Percentiles rank a stretch among this genome's conserved stretches.
Conservation (phyloP, 2,329 filamentous ascomycete genomes). For the Ciborinia camelliae region DNA sequence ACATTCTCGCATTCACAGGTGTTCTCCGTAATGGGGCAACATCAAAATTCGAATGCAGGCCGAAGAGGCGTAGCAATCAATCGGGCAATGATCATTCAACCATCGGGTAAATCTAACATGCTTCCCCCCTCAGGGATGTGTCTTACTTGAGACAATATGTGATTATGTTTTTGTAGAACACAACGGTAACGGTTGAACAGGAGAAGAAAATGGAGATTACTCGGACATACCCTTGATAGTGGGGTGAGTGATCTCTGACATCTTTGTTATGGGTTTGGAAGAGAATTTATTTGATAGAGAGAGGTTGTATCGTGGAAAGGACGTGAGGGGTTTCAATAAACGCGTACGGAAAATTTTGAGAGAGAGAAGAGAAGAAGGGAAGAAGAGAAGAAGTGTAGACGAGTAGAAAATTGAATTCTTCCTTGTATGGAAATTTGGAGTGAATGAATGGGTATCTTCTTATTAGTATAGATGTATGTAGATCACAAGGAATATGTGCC, state of each 20-base stretch:
- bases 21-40: not conserved
- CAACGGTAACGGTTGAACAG: not conserved
- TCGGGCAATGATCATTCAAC: not conserved
- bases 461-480: not conserved
- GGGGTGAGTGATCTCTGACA: slow-evolving; percentile 54
- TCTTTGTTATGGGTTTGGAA: slow-evolving; percentile 29
- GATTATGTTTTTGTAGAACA: not conserved
- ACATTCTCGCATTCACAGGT: slow-evolving; percentile 6
- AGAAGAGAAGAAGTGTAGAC: not conserved
- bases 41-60: slow-evolving; percentile 5
- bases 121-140: not conserved
- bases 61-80: slow-evolving; percentile 1
- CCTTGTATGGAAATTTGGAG: not conserved
- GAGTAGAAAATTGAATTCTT: too few species aligned
- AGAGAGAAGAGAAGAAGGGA: not conserved
- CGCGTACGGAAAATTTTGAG: slow-evolving; percentile 6
- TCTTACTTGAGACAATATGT: slow-evolving; percentile 14
- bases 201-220: not conserved
- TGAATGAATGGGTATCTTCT: not conserved
- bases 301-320: not conserved
- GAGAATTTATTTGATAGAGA: not conserved
- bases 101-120: not conserved
- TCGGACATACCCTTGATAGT: slow-evolving; percentile 55
- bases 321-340: not conserved
- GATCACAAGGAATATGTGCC: too few species aligned